Conservation (phyloP, 179 eudicot genomes). For the Heliamphora pulchella region DNA sequence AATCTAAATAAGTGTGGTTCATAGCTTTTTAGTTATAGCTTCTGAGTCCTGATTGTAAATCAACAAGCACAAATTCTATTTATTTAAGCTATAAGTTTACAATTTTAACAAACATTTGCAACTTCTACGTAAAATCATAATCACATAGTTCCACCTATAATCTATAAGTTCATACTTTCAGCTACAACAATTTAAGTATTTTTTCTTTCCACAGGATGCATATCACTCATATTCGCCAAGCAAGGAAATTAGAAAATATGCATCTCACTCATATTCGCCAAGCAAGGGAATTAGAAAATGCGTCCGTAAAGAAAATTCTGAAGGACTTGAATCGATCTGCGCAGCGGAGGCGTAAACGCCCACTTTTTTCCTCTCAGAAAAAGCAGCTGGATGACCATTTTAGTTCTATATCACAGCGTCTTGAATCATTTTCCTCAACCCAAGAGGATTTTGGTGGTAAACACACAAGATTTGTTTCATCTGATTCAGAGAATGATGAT, state of each 20-base stretch:
- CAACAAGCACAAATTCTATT: no score
- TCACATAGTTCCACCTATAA: no score
- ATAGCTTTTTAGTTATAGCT: no score
- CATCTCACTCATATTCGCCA: conserved; percentile 31
- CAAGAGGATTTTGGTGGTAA: conserved; percentile 44
- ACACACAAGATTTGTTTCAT: conserved; percentile 53
- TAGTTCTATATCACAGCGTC: conserved; percentile 42
- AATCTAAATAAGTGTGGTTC: no score
- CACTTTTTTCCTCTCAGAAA: conserved; percentile 54
- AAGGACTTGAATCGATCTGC: conserved; percentile 17
- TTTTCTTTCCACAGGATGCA: conserved; percentile 41
- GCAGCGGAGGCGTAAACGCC: conserved; percentile 35
- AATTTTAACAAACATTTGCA: no score
- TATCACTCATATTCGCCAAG: conserved; percentile 40
- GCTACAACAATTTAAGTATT: background rate
- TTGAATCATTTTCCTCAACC: conserved; percentile 50
- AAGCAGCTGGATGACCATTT: conserved; percentile 64
- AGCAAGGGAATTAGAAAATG: conserved; percentile 37
- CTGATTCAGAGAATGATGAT: conserved; percentile 58
- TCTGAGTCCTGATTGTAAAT: no score
- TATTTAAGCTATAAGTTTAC: no score
- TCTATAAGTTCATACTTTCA: no score
- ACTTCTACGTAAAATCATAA: no score
- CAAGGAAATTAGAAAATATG: conserved; percentile 32
- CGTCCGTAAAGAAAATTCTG: conserved; percentile 29